phyloP scores from a whole-genome alignment of 768 basidiomycete species.

The Mycena vulgaris region DNA sequence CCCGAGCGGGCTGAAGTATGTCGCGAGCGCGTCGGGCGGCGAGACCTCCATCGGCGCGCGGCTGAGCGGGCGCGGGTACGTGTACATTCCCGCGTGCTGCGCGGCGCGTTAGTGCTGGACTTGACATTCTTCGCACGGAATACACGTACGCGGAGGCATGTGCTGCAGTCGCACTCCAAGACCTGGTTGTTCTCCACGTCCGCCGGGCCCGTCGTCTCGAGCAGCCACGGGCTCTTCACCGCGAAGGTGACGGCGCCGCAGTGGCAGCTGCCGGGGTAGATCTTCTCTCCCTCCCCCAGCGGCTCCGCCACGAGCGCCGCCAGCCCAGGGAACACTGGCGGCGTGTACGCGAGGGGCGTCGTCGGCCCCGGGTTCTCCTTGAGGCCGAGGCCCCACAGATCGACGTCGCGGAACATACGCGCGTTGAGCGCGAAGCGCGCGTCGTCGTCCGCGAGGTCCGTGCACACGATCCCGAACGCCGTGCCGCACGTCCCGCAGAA shows the following conservation, averaged over 20 bases:
- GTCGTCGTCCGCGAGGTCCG: background rate
- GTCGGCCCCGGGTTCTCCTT: background rate
- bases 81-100: slow-evolving; percentile 34
- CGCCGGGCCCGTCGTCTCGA: slow-evolving; percentile 30
- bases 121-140: background rate
- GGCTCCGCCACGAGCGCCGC: slow-evolving; percentile 16
- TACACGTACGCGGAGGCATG: slow-evolving; percentile 35
- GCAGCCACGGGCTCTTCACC: slow-evolving; percentile 33
- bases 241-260: slow-evolving; percentile 38
- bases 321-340: slow-evolving; percentile 29
- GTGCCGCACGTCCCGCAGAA: slow-evolving; percentile 38
- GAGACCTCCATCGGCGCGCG: slow-evolving; percentile 30
- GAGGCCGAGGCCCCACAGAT: slow-evolving; percentile 28
- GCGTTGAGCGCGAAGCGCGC: slow-evolving; percentile 31
- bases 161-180: slow-evolving; percentile 35
- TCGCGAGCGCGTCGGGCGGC: slow-evolving; percentile 28
- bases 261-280: slow-evolving; percentile 40
- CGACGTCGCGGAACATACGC: slow-evolving; percentile 32
- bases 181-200: slow-evolving; percentile 30
- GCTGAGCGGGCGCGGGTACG: slow-evolving; percentile 33
- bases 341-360: slow-evolving; percentile 5
- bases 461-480: slow-evolving; percentile 30
- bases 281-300: slow-evolving; percentile 34
- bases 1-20: slow-evolving; percentile 34
- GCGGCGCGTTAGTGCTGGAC: background rate